Evolutionary conservation across 2,329 filamentous ascomycete species (phyloP).

Genomic region (Cladophialophora exuberans): DNA sequence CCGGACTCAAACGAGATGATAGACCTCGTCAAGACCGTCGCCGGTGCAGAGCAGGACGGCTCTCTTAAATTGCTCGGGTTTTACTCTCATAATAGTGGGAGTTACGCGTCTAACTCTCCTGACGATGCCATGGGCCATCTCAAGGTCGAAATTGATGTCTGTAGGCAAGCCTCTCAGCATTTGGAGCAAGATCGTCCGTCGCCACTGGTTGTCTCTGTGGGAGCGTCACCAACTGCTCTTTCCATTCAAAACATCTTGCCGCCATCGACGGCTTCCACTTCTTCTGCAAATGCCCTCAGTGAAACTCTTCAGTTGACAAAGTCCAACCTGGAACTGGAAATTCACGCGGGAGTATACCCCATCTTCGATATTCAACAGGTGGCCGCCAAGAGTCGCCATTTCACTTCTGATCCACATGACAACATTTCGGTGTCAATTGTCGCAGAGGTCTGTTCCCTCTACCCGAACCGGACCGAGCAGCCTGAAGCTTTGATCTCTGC

Average conservation of each 20-base stretch:
- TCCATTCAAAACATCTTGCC: conserved; percentile 63
- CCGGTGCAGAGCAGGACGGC: conserved; percentile 35
- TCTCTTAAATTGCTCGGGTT: conserved; percentile 60
- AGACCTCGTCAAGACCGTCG: conserved; percentile 37
- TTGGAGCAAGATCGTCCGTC: conserved; percentile 28
- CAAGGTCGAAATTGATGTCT: conserved; percentile 61
- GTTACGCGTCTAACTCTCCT: conserved; percentile 62
- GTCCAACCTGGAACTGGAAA: conserved; percentile 59
- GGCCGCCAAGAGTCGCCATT: conserved; percentile 65
- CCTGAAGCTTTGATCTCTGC: conserved; percentile 70
- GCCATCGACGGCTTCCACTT: conserved; percentile 30
- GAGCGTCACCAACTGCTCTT: conserved; percentile 75
- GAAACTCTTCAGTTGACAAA: conserved; percentile 28
- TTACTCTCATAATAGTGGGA: conserved; percentile 71
- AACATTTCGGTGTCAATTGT: conserved; percentile 70
- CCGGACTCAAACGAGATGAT: conserved; percentile 50
- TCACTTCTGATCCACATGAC: conserved; percentile 38
- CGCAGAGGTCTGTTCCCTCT: conserved; percentile 72
- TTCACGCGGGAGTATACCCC: conserved; percentile 78
- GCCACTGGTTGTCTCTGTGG: conserved; percentile 66
- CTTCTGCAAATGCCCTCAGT: conserved; percentile 25
- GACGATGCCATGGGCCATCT: conserved; percentile 64
- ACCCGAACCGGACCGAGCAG: conserved; percentile 56
- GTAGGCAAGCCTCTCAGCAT: conserved; percentile 38
- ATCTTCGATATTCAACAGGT: conserved; percentile 79